Base-by-base conservation (phyloP, 2,329 filamentous ascomycete species). In the Fonsecaea erecta region DNA sequence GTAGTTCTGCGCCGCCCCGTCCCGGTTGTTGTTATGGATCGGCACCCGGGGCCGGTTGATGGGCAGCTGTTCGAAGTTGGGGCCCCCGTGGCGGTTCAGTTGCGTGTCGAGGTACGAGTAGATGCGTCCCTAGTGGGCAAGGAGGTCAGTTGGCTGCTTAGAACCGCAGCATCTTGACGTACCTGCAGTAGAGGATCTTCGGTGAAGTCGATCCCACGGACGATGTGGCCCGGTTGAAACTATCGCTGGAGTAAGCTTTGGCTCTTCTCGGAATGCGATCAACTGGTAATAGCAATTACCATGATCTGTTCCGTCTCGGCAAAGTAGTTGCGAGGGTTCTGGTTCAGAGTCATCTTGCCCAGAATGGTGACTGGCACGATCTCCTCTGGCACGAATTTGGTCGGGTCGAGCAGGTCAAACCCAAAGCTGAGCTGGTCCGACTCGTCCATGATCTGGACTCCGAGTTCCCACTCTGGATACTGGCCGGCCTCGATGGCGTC, bases 1-100 rank as follows among this genome's bases (percentile, higher is more conserved):
- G 32, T 55, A 55, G 30, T 40, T 55, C 32, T 55, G 53, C 9
- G 53, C 28, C 24, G 32, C 28, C 8, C 53, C 53, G n/a, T 55
- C 53, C 2, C 53, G 53, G 53, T 55, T 55, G 53, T 55, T 55
- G 53, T 55, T 55, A n/a, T 55, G 53, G 53, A 55, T 55, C 14
- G 53, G 53, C 21, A 55, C 32, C 7, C 32, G 53, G 1, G 53
- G 53, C 12, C 53, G 53, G 30, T 55, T 55, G 53, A 55, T 55
- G 8, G 53, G 53, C 16, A 55, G 32, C 26, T 55, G 53, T 21
- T 55, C 53, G n/a, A 55, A 55, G 18, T 55, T 55, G 28, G 53
- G 53, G 1, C 53, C 53, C 5, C 53, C 53, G 53, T 55, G 28
- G n/a, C 53, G 14, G 53, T 55, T 55, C 11, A 55, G n/a, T 40